Evolutionary conservation across 176 grass and related monocot genomes (phyloP), one percentile per base, ranked within the genome.

Genomic region (Cenchrus purpureus): DNA sequence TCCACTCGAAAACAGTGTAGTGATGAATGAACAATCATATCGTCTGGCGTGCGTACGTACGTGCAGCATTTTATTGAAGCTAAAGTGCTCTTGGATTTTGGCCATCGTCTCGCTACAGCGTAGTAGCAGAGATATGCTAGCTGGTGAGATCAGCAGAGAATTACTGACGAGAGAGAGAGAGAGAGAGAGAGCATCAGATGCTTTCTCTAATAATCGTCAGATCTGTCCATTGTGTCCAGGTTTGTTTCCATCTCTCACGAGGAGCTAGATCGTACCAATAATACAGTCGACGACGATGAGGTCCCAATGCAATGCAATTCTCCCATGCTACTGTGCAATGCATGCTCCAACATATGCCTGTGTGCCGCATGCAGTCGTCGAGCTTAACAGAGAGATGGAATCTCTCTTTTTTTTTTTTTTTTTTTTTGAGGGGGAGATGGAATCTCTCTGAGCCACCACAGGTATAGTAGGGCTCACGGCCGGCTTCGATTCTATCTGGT

Each of bases 241-340:
- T 22, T 46, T 28, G 70, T 89, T 86, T 83, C 74, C 53, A 83
- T 87, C 68, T 61, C 59, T 90, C 88, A 90, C 88, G 88, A 86
- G 88, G 31, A 19, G 59, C 88, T 62, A 60, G 50, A 16, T 19
- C 34, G 52, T 12, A 44, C 40, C 20, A 61, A 68, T 52, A 20
- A 56, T 40, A 57, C 22, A 25, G 40, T 65, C 63, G 12, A 16
- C 22, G 71, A 76, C 63, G 12, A 16, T 59, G 71, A 76, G 85
- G 85, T 22, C 85, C 85, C 71, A 50, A 43, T 25, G 17, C 10
- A 34, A 25, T 25, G 37, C 37, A 40, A 40, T 40, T 40, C 37
- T 40, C 37, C 37, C 37, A 56, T 60, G 19, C 16, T 13, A 66
- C 45, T 46, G 45, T 9, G 8, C 45, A 46, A 46, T 4, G 29